Base-by-base conservation (phyloP, 345 rosid species). In the Streptanthus diversifolius region DNA sequence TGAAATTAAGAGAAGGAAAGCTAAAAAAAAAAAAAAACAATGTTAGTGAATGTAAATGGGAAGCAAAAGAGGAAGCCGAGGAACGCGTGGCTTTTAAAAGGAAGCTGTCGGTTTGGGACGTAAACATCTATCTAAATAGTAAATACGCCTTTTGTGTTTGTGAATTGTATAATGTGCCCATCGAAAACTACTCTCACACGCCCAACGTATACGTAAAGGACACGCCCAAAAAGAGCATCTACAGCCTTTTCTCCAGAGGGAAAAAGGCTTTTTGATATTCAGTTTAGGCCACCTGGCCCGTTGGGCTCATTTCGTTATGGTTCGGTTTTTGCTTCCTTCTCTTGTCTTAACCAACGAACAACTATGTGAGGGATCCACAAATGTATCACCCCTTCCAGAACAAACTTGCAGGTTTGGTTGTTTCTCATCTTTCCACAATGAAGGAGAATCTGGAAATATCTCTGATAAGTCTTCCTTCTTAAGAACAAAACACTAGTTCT, bases 31-130 rank as follows among this genome's bases (percentile, higher is more conserved):
- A 37, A 35, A 12, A 9, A 17, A 19, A 29, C n/a, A 40, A 73
- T 35, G 45, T 37, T 51, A 65, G 56, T 24, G 45, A 58, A 9
- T 65, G 49, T 55, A 53, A 14, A 5, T 54, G 39, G 2, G 47
- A 55, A 41, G 77, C 44, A 43, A 54, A 54, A 33, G 55, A 19
- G 8, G 56, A 54, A 63, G 63, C 76, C 18, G 63, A 72, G 18
- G 47, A 44, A 72, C 62, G 60, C 70, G 70, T 72, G 76, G 76
- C 70, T 63, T 63, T 52, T 0, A 7, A 40, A 30, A 19, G 53
- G 3, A 53, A 30, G 54, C 22, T 65, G 77, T 73, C 77, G 66
- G 66, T 73, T 65, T 56, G 72, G 24, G 59, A 73, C 72, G 66
- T 65, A 73, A 56, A 65, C 71, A 64, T 63, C 59, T 40, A 63